Percentiles rank a stretch among this genome's conserved stretches.
Evolutionary conservation across 2,329 filamentous ascomycete genomes (phyloP).

Genomic region (Chaetomium sp.): DNA sequence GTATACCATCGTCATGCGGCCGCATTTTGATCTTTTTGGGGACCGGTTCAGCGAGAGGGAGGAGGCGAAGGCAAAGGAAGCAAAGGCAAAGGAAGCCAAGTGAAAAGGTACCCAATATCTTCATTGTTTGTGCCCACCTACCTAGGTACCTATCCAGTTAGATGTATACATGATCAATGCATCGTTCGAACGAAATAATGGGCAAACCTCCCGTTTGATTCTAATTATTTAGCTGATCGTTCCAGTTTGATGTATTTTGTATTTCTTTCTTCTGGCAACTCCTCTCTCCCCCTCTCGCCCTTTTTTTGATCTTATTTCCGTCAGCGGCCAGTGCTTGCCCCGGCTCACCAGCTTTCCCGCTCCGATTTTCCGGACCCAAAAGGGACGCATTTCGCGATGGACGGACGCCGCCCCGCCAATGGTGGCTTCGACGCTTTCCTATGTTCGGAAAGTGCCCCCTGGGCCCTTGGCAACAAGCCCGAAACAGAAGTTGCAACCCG

Average conservation of each 20-base stretch:
- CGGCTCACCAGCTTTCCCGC: no score
- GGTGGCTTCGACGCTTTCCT: constrained; percentile 12
- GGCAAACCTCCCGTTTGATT: no score
- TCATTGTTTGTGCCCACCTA: no score
- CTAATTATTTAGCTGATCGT: no score
- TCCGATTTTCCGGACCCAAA: neutral
- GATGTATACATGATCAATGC: no score
- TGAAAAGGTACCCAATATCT: no score
- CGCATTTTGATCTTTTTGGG: constrained; percentile 61
- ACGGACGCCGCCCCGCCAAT: no score
- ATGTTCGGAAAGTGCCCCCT: constrained; percentile 17
- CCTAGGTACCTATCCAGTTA: no score
- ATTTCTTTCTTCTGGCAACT: no score
- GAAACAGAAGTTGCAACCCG: neutral
- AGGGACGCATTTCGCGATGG: neutral
- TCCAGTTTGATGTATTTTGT: no score
- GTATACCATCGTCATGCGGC: constrained; percentile 66
- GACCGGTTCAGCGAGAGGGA: constrained; percentile 65
- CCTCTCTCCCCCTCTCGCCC: no score
- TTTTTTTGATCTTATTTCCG: neutral
- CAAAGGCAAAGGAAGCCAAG: neutral
- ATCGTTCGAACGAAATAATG: no score
- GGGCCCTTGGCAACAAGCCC: constrained; percentile 11
- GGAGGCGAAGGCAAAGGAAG: constrained; percentile 39
- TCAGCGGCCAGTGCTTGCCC: neutral